phyloP scores from a whole-genome alignment of 768 basidiomycete genomes.

The Lactarius indigo region DNA sequence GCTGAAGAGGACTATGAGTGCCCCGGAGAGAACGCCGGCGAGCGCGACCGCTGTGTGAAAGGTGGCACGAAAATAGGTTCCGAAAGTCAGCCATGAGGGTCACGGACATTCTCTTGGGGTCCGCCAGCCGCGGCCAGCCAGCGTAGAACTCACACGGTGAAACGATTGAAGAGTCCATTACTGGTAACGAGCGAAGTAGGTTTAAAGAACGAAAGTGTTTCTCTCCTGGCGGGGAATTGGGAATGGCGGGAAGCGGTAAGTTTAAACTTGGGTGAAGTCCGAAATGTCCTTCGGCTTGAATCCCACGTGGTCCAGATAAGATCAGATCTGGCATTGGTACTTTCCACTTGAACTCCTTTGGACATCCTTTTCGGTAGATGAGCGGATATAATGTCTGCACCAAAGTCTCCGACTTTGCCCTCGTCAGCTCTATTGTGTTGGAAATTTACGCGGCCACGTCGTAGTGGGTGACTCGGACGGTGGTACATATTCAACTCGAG shows the following conservation, averaged over 20 bases:
- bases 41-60: slow-evolving; percentile 9
- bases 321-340: background rate
- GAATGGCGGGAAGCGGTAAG: background rate
- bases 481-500: background rate
- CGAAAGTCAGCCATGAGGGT: slow-evolving; percentile 3
- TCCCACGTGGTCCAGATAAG: background rate
- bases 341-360: no score
- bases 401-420: no score
- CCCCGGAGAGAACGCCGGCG: slow-evolving; percentile 5
- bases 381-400: background rate
- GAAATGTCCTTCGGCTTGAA: background rate
- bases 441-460: no score
- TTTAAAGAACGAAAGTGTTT: slow-evolving; percentile 1
- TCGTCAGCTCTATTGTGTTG: background rate
- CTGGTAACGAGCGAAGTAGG: slow-evolving; percentile 1
- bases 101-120: background rate
- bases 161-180: slow-evolving; percentile 2
- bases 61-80: background rate
- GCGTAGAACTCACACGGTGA: slow-evolving; percentile 17
- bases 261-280: background rate
- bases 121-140: background rate
- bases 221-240: background rate
- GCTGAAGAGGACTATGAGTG: slow-evolving; percentile 5
- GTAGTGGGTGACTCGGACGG: no score
- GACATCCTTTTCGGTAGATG: background rate